These are phyloP conservation scores for Aspergillus pseudoglaucus DNA, from an alignment of 2,329 filamentous ascomycete genomes.

Conservation along the genomic window DNA sequence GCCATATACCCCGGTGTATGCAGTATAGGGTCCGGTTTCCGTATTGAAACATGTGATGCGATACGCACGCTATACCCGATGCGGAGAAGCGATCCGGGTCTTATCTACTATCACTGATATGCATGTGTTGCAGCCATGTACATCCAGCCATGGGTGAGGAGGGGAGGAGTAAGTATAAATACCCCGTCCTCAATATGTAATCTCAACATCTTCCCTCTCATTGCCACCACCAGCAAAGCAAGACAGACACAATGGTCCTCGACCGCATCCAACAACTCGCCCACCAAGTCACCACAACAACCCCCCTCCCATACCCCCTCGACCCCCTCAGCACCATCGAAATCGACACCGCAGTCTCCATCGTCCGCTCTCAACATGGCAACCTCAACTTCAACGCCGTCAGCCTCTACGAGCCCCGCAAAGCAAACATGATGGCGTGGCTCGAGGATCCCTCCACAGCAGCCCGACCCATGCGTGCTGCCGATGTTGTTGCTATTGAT, in stretches of 20 bases:
- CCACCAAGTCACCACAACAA: constrained; percentile 53
- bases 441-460: constrained; percentile 57
- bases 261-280: constrained; percentile 59
- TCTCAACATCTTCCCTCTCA: too few species aligned
- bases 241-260: constrained; percentile 46
- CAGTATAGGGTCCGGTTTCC: constrained; percentile 16
- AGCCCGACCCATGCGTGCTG: constrained; percentile 62
- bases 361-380: constrained; percentile 64
- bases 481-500: constrained; percentile 77
- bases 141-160: not conserved
- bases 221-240: not conserved
- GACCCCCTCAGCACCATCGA: constrained; percentile 69
- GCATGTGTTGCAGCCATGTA: not conserved
- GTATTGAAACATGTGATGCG: constrained; percentile 5
- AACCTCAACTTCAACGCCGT: constrained; percentile 80
- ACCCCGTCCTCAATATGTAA: not conserved
- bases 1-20: not conserved
- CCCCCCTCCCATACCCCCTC: constrained; percentile 60
- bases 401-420: constrained; percentile 75
- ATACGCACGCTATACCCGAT: constrained; percentile 41
- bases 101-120: constrained; percentile 12
- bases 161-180: constrained; percentile 2
- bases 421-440: constrained; percentile 77
- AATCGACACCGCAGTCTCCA: constrained; percentile 63
- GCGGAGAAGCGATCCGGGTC: constrained; percentile 52